Conservation (phyloP, 768 basidiomycete genomes). For the Butyriboletus loyo region DNA sequence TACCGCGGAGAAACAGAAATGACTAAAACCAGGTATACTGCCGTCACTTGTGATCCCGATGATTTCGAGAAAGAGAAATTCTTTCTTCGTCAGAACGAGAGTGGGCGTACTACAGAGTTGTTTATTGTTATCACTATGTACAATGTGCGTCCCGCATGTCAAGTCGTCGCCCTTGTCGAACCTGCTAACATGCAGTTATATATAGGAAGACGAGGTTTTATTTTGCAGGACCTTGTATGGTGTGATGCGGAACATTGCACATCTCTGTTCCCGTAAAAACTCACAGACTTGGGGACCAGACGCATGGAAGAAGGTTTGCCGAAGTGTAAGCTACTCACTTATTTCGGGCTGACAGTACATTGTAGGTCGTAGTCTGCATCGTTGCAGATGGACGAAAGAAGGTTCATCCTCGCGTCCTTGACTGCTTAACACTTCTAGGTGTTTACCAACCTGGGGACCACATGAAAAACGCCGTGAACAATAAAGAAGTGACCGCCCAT, state of each 20-base stretch:
- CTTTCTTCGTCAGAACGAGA: conserved; percentile 80
- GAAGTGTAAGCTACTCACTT: not conserved
- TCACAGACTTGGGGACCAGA: conserved; percentile 95
- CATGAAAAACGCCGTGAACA: conserved; percentile 64
- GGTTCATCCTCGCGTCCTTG: conserved; percentile 79
- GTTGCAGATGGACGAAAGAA: conserved; percentile 86
- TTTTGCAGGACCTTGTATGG: conserved; percentile 94
- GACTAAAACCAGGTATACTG: conserved; percentile 74
- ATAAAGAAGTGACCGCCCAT: conserved; percentile 68
- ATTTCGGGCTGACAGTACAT: not conserved
- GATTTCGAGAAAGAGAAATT: conserved; percentile 84
- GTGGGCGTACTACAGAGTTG: conserved; percentile 78
- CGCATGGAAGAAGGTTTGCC: conserved; percentile 86
- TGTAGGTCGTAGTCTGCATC: conserved; percentile 85
- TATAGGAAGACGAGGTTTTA: conserved; percentile 81
- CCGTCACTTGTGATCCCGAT: conserved; percentile 92
- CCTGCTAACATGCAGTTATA: conserved; percentile 8
- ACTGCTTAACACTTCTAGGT: conserved; percentile 88
- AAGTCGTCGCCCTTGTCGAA: not conserved
- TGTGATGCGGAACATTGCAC: conserved; percentile 85
- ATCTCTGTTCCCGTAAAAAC: conserved; percentile 79
- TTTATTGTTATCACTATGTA: conserved; percentile 97
- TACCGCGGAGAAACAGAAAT: conserved; percentile 70
- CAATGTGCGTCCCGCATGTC: conserved; percentile 63
- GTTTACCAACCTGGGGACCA: conserved; percentile 78